Evolutionary conservation across 805 yeast genomes (phyloP), one percentile per base, ranked within the genome.

Genomic region (Schwanniomyces pseudopolymorphus): DNA sequence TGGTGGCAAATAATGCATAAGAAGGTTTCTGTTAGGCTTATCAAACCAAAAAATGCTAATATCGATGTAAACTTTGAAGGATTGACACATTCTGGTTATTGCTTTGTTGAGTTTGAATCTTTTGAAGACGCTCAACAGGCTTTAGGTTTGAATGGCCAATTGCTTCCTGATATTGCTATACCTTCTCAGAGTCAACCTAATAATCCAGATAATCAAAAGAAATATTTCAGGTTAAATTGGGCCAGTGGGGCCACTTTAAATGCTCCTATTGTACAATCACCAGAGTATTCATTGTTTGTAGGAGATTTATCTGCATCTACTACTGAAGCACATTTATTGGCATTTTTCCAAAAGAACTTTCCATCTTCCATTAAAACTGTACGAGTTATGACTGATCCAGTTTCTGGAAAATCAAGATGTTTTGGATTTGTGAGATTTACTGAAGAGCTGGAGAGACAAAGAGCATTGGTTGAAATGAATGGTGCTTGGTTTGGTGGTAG

Each of bases 311-410:
- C 89, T 1, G 89, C 92, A 1, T 75, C 81, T 1, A 85, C 90
- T 3, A 86, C 92, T 0, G 94, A 87, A 61, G 91, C 91, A 5
- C 91, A 86, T 61, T 65, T 87, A 47, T 66, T 87, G 41, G 82
- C 88, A 20, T 70, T 87, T 43, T 87, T 87, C 62, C 92, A 86
- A 61, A 77, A 80, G 37, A 75, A 76, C 47, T 87, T 79, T 66
- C 74, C 77, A 6, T 70, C 70, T 43, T 79, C 88, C 7, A 85
- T 87, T 33, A 85, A 85, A 55, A 86, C 94, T 2, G 94, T 87
- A 5, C 70, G 94, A 49, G 92, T 87, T 9, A 87, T 87, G 92
- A 86, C 94, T 0, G 92, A 87, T 59, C 94, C 94, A 2, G 78
- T 87, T 5, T 78, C 86, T 11, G 91, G 91, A 0, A 78, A 84